These are phyloP conservation scores for Xerocomellus amylosporus DNA, from an alignment of 768 basidiomycete species.

Conservation along the genomic window DNA sequence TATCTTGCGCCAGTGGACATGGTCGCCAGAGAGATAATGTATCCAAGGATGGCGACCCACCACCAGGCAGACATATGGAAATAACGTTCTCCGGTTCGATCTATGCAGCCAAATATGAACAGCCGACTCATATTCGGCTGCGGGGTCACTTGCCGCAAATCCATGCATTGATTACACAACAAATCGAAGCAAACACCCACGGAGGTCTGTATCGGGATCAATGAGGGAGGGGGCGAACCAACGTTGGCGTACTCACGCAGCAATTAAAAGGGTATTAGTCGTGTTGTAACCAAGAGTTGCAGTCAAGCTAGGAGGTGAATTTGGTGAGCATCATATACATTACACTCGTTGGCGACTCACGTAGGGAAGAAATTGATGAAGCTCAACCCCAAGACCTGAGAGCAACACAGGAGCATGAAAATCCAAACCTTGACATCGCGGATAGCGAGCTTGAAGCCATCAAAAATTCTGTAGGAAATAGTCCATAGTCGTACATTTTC, in stretches of 20 bases:
- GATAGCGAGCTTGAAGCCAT: slow-evolving; percentile 54
- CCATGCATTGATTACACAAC: slow-evolving; percentile 52
- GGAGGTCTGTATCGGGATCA: slow-evolving; percentile 44
- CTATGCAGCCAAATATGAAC: slow-evolving; percentile 25
- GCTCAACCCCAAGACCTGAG: slow-evolving; percentile 53
- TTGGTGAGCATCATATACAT: not conserved
- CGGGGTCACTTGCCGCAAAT: slow-evolving; percentile 38
- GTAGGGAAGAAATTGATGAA: slow-evolving; percentile 62
- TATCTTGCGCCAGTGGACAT: slow-evolving; percentile 52
- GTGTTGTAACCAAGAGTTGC: slow-evolving; percentile 60
- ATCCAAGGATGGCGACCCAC: slow-evolving; percentile 60
- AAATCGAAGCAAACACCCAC: slow-evolving; percentile 54
- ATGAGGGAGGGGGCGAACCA: not conserved
- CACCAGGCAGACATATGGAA: slow-evolving; percentile 56
- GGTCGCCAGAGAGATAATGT: slow-evolving; percentile 55
- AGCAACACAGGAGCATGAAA: slow-evolving; percentile 51
- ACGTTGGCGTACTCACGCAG: slow-evolving; percentile 43
- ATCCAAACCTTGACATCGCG: slow-evolving; percentile 53
- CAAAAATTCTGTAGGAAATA: slow-evolving; percentile 37
- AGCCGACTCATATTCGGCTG: not conserved
- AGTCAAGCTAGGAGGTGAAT: slow-evolving; percentile 40
- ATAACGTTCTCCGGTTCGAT: slow-evolving; percentile 61
- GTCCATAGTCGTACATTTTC: not conserved
- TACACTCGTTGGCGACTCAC: slow-evolving; percentile 23
- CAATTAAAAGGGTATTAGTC: slow-evolving; percentile 55